phyloP scores from a whole-genome alignment of 768 basidiomycete species.

The Strobilomyces dryophilus region DNA sequence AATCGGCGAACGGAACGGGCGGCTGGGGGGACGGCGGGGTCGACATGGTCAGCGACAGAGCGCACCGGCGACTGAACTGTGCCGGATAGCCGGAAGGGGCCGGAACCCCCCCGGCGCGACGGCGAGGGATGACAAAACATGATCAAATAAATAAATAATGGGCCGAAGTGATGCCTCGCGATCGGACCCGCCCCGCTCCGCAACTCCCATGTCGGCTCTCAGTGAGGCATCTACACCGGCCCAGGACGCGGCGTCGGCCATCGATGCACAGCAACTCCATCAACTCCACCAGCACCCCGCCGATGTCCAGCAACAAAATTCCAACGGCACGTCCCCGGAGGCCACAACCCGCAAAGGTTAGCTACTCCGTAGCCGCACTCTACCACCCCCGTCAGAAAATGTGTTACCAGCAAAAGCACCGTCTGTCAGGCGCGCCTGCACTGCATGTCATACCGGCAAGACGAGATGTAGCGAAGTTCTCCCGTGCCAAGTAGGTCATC shows the following conservation, averaged over 20 bases:
- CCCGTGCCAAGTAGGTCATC: constrained; percentile 63
- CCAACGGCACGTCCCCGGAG: constrained; percentile 28
- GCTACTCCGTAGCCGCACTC: constrained; percentile 25
- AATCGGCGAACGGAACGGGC: constrained; percentile 61
- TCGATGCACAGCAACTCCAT: constrained; percentile 56
- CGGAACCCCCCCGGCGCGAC: too few relatives aligned
- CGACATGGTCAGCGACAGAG: constrained; percentile 24
- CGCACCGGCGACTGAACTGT: constrained; percentile 10
- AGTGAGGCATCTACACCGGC: constrained; percentile 66
- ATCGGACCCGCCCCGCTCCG: constrained; percentile 36
- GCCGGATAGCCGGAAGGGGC: constrained; percentile 20
- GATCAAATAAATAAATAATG: constrained; percentile 22
- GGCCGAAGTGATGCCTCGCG: constrained; percentile 27
- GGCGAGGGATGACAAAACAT: constrained; percentile 21
- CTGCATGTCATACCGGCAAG: constrained; percentile 79
- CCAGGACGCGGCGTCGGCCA: constrained; percentile 54
- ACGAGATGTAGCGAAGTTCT: constrained; percentile 79
- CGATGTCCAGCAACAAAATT: constrained; percentile 35
- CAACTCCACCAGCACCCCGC: constrained; percentile 34
- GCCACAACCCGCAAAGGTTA: constrained; percentile 55
- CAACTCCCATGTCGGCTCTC: constrained; percentile 70
- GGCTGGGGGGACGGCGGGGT: constrained; percentile 35
- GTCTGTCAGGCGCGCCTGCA: constrained; percentile 75
- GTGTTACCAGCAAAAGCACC: constrained; percentile 63
- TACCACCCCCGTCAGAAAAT: constrained; percentile 9